Conservation (phyloP, 257 asterid genomes). For the Solanum paucissectum region DNA sequence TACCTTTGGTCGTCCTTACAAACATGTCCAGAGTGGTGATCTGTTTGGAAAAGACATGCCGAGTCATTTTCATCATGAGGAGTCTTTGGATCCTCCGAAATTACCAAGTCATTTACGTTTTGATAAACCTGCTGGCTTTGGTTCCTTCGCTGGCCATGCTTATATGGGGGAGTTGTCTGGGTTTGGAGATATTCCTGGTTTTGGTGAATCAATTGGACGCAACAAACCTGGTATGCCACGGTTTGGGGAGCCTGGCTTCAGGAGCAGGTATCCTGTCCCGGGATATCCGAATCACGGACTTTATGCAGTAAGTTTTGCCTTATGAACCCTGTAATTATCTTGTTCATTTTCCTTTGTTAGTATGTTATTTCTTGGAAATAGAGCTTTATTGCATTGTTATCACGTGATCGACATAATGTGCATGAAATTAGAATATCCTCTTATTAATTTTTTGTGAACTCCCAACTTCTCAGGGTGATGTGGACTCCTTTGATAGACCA, state of each 20-base stretch:
- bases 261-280: constrained; percentile 44
- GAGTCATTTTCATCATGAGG: constrained; percentile 32
- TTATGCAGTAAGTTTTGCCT: constrained; percentile 34
- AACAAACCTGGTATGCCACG: constrained; percentile 34
- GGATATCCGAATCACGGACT: constrained; percentile 37
- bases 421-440: not conserved
- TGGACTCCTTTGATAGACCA: constrained; percentile 44
- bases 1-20: constrained; percentile 29
- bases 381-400: not conserved
- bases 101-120: constrained; percentile 30
- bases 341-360: not conserved
- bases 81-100: constrained; percentile 38
- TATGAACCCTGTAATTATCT: not conserved
- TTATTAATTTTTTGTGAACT: not conserved
- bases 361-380: not conserved
- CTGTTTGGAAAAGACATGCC: constrained; percentile 39
- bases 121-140: constrained; percentile 38
- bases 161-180: constrained; percentile 32
- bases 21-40: constrained; percentile 32
- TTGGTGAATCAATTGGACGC: constrained; percentile 35
- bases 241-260: constrained; percentile 51
- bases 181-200: constrained; percentile 33
- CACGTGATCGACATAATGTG: not conserved
- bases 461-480: constrained; percentile 37
- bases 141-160: constrained; percentile 41